Base-by-base conservation (phyloP, 176 grass and related monocot genomes). In the Areca catechu region DNA sequence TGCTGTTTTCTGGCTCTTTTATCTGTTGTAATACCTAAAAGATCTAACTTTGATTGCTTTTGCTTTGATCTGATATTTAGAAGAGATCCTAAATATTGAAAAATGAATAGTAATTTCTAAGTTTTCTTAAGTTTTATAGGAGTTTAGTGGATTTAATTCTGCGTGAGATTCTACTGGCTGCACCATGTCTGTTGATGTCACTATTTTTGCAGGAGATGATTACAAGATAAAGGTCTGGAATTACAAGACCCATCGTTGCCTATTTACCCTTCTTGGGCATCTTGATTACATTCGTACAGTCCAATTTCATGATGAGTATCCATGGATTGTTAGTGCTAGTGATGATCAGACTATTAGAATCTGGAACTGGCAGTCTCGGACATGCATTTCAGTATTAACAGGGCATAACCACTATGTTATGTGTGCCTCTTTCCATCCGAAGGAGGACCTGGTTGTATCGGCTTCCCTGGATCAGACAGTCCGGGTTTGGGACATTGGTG, bases 201-300 rank as follows among this genome's bases (percentile, higher is more conserved):
- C 30, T 59, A 43, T 74, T 71, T 52, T 64, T 76, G 23, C 76
- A 89, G 89, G 89, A 51, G 90, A 95, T 52, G 90, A 95, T 59
- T 95, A 95, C 57, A 95, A 95, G 72, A 95, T 95, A 22, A 95
- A 95, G 69, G 90, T 95, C 37, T 95, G 90, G 85, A 95, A 89
- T 55, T 89, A 95, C 72, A 95, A 95, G 66, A 95, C 85, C 0
- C 89, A 95, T 70, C 81, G 85, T 27, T 95, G 85, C 85, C 78
- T 95, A 10, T 95, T 95, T 70, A 95, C 90, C 15, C 85, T 95
- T 37, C 81, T 85, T 18, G 90, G 90, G 1, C 90, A 95, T 50
- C 81, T 95, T 28, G 90, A 95, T 66, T 95, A 95, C 71, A 95
- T 95, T 43, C 79, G 90, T 20, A 95, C 89, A 0, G 85, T 95